Evolutionary conservation across 148 eudicot species (phyloP).

Genomic region (Tetragonia tetragonoides): DNA sequence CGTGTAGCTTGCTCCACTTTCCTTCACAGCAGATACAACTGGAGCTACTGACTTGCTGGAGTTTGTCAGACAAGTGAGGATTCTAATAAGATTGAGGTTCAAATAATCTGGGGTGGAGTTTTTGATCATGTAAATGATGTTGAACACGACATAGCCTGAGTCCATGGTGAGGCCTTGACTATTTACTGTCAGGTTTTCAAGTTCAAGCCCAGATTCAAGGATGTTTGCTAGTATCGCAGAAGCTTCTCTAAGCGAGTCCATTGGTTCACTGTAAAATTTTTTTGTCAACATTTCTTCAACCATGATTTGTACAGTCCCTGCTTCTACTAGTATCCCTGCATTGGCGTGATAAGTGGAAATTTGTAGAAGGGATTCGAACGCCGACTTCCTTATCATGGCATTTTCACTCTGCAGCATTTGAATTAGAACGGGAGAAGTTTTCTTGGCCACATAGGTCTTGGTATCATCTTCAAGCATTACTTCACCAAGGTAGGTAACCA

Average conservation of each 20-base stretch:
- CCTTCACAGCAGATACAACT: constrained; percentile 57
- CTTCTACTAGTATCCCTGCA: constrained; percentile 56
- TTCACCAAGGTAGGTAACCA: constrained; percentile 71
- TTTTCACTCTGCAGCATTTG: constrained; percentile 61
- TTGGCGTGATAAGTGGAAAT: constrained; percentile 51
- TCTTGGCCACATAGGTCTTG: constrained; percentile 54
- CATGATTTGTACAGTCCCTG: constrained; percentile 50
- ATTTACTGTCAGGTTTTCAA: constrained; percentile 48
- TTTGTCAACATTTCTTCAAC: constrained; percentile 56
- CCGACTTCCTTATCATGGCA: constrained; percentile 44
- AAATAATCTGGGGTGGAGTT: constrained; percentile 52
- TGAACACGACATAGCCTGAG: constrained; percentile 53
- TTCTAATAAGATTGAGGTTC: constrained; percentile 56
- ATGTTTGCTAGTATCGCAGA: constrained; percentile 72
- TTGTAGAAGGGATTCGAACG: constrained; percentile 54
- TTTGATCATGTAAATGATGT: constrained; percentile 49
- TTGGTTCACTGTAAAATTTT: constrained; percentile 36
- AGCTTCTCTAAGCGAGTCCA: constrained; percentile 57
- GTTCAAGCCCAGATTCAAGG: constrained; percentile 59
- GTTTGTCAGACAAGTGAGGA: constrained; percentile 56
- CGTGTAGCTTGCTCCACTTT: constrained; percentile 65
- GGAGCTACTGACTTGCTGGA: constrained; percentile 37
- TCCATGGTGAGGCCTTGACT: constrained; percentile 47
- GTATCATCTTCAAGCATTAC: constrained; percentile 53
- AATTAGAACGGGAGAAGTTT: constrained; percentile 57